phyloP scores from a whole-genome alignment of 805 yeast genomes.

The Hanseniaspora lindneri region DNA sequence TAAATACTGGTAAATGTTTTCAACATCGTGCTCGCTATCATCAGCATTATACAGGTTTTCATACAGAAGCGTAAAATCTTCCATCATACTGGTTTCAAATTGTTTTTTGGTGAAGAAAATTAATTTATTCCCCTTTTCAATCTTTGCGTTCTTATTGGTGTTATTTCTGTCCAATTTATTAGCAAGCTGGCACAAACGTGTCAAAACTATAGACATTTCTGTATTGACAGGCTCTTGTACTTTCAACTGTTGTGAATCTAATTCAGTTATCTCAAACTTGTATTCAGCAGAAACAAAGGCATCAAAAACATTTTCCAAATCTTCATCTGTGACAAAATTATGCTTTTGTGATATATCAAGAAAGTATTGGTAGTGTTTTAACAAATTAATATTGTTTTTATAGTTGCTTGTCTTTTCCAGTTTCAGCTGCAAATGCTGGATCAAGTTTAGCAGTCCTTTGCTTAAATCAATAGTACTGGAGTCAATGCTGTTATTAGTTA shows the following conservation, averaged over 20 bases:
- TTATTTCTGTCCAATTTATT: conserved; percentile 1
- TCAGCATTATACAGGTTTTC: conserved; percentile 10
- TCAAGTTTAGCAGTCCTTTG: conserved; percentile 4
- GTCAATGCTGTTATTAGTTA: conserved; percentile 17
- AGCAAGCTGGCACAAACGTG: not conserved
- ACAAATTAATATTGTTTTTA: not conserved
- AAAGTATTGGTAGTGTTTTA: conserved; percentile 5
- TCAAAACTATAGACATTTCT: conserved; percentile 1
- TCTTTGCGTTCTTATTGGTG: not conserved
- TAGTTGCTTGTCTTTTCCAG: conserved; percentile 4
- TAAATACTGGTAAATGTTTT: conserved; percentile 1
- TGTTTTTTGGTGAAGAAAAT: not conserved
- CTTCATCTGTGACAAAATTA: not conserved
- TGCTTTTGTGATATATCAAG: not conserved
- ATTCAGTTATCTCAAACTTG: conserved; percentile 9
- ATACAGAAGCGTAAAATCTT: conserved; percentile 8
- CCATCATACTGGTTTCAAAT: conserved; percentile 3
- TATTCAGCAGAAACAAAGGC: not conserved
- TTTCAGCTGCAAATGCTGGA: conserved; percentile 4
- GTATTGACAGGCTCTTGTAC: not conserved
- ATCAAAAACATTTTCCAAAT: conserved; percentile 3
- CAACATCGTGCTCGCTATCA: conserved; percentile 3
- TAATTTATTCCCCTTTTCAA: not conserved
- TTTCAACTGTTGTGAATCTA: not conserved
- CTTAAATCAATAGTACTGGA: not conserved